Evolutionary conservation across 768 basidiomycete species (phyloP).

Genomic region (Suillus variegatus): DNA sequence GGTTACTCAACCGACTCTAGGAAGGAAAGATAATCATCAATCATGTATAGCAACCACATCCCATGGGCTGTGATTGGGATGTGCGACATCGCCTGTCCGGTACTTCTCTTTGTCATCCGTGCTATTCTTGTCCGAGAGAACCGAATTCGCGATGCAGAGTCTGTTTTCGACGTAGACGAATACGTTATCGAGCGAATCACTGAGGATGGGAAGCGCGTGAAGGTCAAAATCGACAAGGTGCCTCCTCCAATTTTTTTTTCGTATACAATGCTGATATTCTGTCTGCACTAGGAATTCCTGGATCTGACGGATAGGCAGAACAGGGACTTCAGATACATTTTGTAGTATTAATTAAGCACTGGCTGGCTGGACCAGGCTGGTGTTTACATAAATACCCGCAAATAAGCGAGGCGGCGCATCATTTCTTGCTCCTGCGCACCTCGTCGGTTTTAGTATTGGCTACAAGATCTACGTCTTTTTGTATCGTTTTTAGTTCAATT

Average conservation of each 20-base stretch:
- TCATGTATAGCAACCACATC: not conserved
- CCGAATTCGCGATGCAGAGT: not conserved
- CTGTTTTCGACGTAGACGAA: not conserved
- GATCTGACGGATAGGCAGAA: not conserved
- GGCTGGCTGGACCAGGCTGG: no score
- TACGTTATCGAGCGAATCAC: not conserved
- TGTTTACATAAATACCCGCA: no score
- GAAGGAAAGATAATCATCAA: not conserved
- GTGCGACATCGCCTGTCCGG: not conserved
- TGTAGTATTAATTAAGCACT: not conserved
- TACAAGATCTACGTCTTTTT: no score
- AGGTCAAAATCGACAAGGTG: not conserved
- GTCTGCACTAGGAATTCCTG: not conserved
- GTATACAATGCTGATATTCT: not conserved
- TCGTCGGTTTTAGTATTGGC: no score
- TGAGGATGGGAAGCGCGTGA: not conserved
- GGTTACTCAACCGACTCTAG: not conserved
- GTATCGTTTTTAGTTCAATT: no score
- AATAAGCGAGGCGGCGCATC: no score
- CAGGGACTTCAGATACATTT: not conserved
- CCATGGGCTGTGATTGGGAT: not conserved
- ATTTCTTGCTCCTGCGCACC: no score
- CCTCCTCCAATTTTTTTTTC: not conserved
- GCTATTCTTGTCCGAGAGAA: not conserved
- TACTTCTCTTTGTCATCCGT: not conserved